Percentiles rank a stretch among this genome's conserved stretches.
These are phyloP conservation scores for Gossypium gossypioides DNA, from an alignment of 441 rosid species.

Conservation along the genomic window DNA sequence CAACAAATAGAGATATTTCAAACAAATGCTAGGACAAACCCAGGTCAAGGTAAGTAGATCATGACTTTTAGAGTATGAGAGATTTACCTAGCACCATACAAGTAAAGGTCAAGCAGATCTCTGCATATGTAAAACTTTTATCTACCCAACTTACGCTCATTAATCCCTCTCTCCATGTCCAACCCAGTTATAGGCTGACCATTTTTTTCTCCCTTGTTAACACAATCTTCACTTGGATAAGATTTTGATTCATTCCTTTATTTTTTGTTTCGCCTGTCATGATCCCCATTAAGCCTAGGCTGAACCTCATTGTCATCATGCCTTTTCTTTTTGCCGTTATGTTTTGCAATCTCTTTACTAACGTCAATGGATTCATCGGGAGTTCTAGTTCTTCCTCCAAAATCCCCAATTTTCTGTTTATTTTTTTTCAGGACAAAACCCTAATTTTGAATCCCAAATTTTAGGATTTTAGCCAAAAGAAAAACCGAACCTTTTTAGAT, in stretches of 20 bases:
- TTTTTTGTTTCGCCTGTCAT: neutral
- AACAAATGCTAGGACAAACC: neutral
- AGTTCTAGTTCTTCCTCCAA: neutral
- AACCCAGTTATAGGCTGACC: too few species aligned
- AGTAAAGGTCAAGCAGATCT: neutral
- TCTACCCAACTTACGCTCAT: neutral
- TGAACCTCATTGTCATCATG: neutral
- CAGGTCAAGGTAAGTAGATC: neutral
- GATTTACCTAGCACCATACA: neutral
- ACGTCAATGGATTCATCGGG: neutral
- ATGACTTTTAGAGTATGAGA: neutral
- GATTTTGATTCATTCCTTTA: neutral
- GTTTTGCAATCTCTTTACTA: neutral
- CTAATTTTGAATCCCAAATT: neutral
- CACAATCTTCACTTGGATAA: neutral
- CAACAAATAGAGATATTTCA: neutral
- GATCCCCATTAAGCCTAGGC: neutral
- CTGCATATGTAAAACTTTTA: neutral
- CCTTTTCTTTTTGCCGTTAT: neutral
- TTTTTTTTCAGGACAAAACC: neutral
- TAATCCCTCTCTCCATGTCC: neutral
- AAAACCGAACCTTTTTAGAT: too few species aligned
- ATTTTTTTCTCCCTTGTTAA: neutral
- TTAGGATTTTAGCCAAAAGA: neutral
- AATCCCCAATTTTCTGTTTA: too few species aligned